phyloP scores from a whole-genome alignment of 805 yeast genomes.

The Suhomyces canberraensis region DNA sequence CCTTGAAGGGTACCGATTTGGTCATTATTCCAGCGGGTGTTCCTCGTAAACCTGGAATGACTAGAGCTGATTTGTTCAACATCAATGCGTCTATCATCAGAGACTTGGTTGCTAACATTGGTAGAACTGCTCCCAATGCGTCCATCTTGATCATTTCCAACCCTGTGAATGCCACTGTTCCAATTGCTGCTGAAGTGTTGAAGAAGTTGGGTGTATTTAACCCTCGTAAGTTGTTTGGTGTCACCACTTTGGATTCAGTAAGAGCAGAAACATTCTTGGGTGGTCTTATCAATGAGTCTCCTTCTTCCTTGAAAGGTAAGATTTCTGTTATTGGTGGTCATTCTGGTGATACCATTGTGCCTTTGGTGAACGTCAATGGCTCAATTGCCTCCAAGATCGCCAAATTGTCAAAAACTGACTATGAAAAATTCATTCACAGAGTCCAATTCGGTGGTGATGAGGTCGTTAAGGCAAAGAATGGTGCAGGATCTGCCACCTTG shows the following conservation, averaged over 20 bases:
- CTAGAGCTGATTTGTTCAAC: slow-evolving; percentile 46
- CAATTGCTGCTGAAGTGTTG: slow-evolving; percentile 48
- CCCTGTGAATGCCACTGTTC: slow-evolving; percentile 46
- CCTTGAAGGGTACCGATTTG: slow-evolving; percentile 37
- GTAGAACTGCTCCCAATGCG: slow-evolving; percentile 38
- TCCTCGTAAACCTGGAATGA: slow-evolving; percentile 49
- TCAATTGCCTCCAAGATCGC: slow-evolving; percentile 16
- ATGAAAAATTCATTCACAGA: slow-evolving; percentile 32
- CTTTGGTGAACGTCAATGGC: slow-evolving; percentile 26
- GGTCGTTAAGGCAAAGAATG: slow-evolving; percentile 92
- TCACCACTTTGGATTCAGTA: slow-evolving; percentile 44
- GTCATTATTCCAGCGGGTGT: slow-evolving; percentile 48
- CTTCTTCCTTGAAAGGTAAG: slow-evolving; percentile 34
- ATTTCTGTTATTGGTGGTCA: slow-evolving; percentile 46
- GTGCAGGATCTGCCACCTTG: slow-evolving; percentile 91
- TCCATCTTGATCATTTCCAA: slow-evolving; percentile 45
- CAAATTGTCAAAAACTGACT: slow-evolving; percentile 13
- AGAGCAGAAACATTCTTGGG: slow-evolving; percentile 47
- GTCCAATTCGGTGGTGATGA: slow-evolving; percentile 84
- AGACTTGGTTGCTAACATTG: slow-evolving; percentile 41
- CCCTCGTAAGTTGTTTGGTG: slow-evolving; percentile 45
- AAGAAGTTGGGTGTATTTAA: slow-evolving; percentile 45
- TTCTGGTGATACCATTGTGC: slow-evolving; percentile 47
- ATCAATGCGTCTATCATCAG: slow-evolving; percentile 45
- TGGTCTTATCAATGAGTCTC: slow-evolving; percentile 29